These are phyloP conservation scores for Paraphaeosphaeria sporulosa DNA, from an alignment of 2,329 filamentous ascomycete species.

Conservation along the genomic window DNA sequence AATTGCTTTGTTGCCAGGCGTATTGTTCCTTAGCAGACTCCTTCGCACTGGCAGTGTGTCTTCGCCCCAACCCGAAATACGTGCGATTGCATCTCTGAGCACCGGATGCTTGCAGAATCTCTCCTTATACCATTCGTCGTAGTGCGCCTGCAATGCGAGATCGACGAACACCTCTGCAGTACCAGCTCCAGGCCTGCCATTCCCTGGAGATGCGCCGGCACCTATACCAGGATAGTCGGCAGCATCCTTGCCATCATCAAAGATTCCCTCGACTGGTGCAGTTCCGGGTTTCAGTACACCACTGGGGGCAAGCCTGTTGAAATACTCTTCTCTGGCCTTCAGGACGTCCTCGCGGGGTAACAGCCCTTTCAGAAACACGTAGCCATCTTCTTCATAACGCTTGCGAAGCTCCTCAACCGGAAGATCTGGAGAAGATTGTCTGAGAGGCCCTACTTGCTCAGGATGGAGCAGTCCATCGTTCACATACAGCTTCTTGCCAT, in stretches of 20 bases:
- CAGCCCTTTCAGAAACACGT: constrained; percentile 63
- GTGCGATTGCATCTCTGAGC: constrained; percentile 59
- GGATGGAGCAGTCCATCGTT: constrained; percentile 58
- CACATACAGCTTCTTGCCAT: constrained; percentile 49
- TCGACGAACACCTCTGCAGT: constrained; percentile 57
- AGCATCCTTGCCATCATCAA: constrained; percentile 54
- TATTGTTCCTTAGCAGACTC: constrained; percentile 64
- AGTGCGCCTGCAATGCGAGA: constrained; percentile 62
- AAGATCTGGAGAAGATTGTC: constrained; percentile 52
- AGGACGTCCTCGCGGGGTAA: constrained; percentile 63
- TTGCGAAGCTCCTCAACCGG: constrained; percentile 58
- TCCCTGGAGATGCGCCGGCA: constrained; percentile 56
- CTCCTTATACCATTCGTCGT: constrained; percentile 55
- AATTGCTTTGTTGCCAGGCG: constrained; percentile 64
- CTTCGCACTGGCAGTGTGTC: constrained; percentile 56
- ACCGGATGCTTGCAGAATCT: constrained; percentile 63
- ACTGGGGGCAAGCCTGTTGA: constrained; percentile 61
- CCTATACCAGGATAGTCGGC: constrained; percentile 62
- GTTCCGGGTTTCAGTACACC: constrained; percentile 64
- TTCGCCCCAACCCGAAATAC: constrained; percentile 63
- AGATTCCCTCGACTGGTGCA: constrained; percentile 62
- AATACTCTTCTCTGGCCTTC: constrained; percentile 61
- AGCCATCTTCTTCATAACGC: constrained; percentile 60
- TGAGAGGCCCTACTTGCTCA: constrained; percentile 53
- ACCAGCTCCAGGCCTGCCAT: constrained; percentile 54